phyloP scores from a whole-genome alignment of 176 grass and related monocot species.

The Saccharum spontaneum region DNA sequence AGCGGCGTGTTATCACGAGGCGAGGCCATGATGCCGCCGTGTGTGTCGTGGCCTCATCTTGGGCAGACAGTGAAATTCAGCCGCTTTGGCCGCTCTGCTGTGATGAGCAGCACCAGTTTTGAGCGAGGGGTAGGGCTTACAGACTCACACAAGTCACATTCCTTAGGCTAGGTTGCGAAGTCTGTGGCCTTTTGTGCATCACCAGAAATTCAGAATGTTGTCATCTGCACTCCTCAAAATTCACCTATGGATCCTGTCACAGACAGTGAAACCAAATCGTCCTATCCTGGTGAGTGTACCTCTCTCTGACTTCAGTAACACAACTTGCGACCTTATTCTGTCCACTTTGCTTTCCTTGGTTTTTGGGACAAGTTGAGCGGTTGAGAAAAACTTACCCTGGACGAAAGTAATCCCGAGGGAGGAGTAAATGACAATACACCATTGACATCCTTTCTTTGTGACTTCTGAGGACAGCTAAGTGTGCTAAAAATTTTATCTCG shows the following conservation, averaged over 20 bases:
- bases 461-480: background rate
- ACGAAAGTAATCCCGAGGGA: background rate
- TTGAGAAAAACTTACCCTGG: background rate
- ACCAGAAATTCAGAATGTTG: background rate
- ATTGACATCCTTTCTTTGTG: constrained; percentile 18
- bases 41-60: background rate
- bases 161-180: background rate
- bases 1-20: constrained; percentile 34
- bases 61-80: constrained; percentile 27
- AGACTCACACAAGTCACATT: background rate
- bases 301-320: background rate
- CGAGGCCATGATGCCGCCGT: background rate
- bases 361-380: background rate
- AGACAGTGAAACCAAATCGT: background rate
- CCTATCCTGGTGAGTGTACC: background rate
- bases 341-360: background rate
- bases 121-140: constrained; percentile 42
- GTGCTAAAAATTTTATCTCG: background rate
- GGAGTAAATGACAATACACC: background rate
- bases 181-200: background rate
- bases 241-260: background rate
- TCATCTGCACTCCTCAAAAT: background rate
- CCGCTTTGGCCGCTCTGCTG: constrained; percentile 38
- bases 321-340: background rate
- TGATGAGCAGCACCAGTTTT: constrained; percentile 6